Evolutionary conservation across 305 asterid species (phyloP), one percentile per base, ranked within the genome.

Genomic region (Coffea humblotiana): DNA sequence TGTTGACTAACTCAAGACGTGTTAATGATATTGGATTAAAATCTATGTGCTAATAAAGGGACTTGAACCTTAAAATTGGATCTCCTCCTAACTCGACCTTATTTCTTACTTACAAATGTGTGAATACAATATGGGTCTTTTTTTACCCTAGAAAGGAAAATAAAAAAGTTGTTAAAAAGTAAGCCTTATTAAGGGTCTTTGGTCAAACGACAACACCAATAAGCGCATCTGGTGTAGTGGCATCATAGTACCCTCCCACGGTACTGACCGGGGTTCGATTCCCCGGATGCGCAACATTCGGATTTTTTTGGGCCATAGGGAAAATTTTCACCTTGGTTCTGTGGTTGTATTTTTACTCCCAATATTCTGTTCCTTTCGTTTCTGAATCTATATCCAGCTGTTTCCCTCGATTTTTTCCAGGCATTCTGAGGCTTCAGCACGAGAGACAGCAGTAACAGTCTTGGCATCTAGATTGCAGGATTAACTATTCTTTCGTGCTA

Each of bases 191-290:
- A 32, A 32, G 32, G 0, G 0, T 32, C 0, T 32, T 32, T 32
- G 32, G 32, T 32, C 32, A 0, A 1, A 32, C 32, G 1, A 32
- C 1, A 32, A 29, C 1, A n/a, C 0, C 10, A 6, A 7, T 2
- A 6, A 10, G 93, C 90, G 94, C 97, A 94, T 94, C 96, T 94
- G 87, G 98, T 92, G 98, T 94, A 92, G 97, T 90, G 97, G 97
- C 90, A 94, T 91, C 98, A 94, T 92, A 94, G 97, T 91, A 94
- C 96, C 97, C 98, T 92, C 97, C 98, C 96, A 94, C 97, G 97
- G 97, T 92, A 91, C 94, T 90, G 94, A 92, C 97, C 94, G 81
- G 97, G 93, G 93, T 92, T 91, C 94, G 96, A 92, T 91, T 92
- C 98, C 97, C 96, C 80, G 93, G 92, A 91, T 92, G 94, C 97